Percentiles rank a stretch among this genome's conserved stretches.
Evolutionary conservation across 139 green algal genomes (phyloP).

Genomic region (Closterium sp.): DNA sequence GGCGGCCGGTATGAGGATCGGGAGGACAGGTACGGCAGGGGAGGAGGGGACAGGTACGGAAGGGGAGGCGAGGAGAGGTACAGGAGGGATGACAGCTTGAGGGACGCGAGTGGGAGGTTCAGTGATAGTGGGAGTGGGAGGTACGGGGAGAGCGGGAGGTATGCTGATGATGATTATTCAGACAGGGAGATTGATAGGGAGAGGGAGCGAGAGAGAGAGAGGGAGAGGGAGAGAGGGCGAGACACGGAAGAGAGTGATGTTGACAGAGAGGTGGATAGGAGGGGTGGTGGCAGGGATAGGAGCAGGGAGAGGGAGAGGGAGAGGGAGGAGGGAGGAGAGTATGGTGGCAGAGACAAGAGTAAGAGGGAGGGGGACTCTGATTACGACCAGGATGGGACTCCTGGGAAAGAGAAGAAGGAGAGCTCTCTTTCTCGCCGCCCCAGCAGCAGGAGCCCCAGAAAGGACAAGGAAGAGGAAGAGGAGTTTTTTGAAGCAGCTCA

Average conservation of each 20-base stretch:
- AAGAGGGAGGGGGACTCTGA: slow-evolving; percentile 1
- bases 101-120: not conserved
- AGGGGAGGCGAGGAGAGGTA: not conserved
- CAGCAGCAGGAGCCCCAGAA: not conserved
- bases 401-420: not conserved
- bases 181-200: not conserved
- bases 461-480: not conserved
- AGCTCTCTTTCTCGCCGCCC: not conserved
- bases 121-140: not conserved
- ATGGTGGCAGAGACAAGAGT: not conserved
- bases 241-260: not conserved
- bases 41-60: not conserved
- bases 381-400: not conserved
- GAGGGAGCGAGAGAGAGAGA: not conserved
- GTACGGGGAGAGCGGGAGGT: not conserved
- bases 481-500: not conserved
- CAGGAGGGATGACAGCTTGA: not conserved
- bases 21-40: not conserved
- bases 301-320: not conserved
- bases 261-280: not conserved
- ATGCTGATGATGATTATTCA: not conserved
- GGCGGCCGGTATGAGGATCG: not conserved
- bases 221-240: slow-evolving; percentile 3
- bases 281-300: not conserved
- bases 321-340: not conserved